Base-by-base conservation (phyloP, 306 rosid genomes). In the Quercus aquifolioides region DNA sequence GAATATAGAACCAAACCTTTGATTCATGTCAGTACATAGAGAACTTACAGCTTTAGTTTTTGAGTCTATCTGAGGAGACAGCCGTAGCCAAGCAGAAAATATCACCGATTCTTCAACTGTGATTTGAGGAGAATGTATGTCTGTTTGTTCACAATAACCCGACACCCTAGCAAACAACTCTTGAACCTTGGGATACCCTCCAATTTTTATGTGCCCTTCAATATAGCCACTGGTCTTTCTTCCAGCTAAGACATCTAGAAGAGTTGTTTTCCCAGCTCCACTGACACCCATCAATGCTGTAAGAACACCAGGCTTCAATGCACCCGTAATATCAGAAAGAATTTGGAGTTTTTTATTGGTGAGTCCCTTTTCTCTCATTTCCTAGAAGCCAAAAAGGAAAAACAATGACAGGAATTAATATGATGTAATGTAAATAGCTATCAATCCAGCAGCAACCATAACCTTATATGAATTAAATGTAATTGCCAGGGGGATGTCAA, bases 401-500 rank as follows among this genome's bases (percentile, higher is more conserved):
- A 57, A 60, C 0, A 60, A 49, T 12, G 17, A 49, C 5, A 49
- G 54, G 54, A 49, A 49, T 49, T 26, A 11, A 65, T 12, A 19
- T 30, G 17, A 65, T 28, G 10, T 31, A 19, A 26, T 31, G 21
- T 26, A 5, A 62, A 38, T 35, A 13, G 5, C 54, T 12, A 49
- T 49, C 17, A 49, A 49, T 49, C 17, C 17, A 49, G 54, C 5
- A 49, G 54, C 17, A 49, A 49, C 54, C 5, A 49, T 3, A 49
- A 49, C 54, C 54, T 49, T 49, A 13, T 1, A 49, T 49, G 54
- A 63, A 21, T 12, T 63, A 4, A 21, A 30, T 43, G 21, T 20
- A 25, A 46, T 81, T 79, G 85, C 89, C 89, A 56, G 6, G 14
- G 91, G 87, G 3, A 64, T 79, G 38, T 85, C 86, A 30, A 88